These are phyloP conservation scores for Zopfia rhizophila DNA, from an alignment of 2,329 filamentous ascomycete species.

Conservation along the genomic window DNA sequence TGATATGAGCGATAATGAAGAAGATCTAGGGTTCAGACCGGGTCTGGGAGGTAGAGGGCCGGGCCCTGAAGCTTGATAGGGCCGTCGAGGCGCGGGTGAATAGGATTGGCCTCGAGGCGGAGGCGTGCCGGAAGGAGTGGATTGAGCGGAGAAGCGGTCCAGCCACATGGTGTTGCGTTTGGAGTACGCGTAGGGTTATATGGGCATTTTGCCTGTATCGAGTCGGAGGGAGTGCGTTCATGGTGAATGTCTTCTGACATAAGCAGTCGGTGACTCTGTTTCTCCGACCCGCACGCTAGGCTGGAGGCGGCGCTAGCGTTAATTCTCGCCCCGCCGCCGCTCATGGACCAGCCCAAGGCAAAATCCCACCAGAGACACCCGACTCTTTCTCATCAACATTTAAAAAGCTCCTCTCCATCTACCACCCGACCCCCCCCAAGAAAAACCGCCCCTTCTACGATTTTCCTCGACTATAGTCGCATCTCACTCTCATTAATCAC, in stretches of 20 bases:
- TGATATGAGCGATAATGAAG: slow-evolving; percentile 78
- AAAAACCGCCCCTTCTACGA: slow-evolving; percentile 37
- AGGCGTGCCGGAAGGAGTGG: slow-evolving; percentile 71
- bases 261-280: slow-evolving; percentile 20
- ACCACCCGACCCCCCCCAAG: slow-evolving; percentile 37
- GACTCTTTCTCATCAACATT: slow-evolving; percentile 43
- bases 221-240: neutral
- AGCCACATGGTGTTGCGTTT: slow-evolving; percentile 77
- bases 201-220: neutral
- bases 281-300: slow-evolving; percentile 31
- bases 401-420: slow-evolving; percentile 36
- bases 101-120: slow-evolving; percentile 72
- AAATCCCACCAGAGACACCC: slow-evolving; percentile 43
- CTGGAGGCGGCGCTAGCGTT: too few relatives aligned
- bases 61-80: slow-evolving; percentile 75
- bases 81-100: slow-evolving; percentile 76
- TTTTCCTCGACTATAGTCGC: slow-evolving; percentile 45
- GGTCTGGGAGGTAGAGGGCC: slow-evolving; percentile 75
- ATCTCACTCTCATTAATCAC: slow-evolving; percentile 57
- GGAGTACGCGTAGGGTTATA: neutral
- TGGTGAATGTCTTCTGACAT: neutral
- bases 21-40: slow-evolving; percentile 75
- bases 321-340: slow-evolving; percentile 24
- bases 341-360: slow-evolving; percentile 40
- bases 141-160: slow-evolving; percentile 81